phyloP scores from a whole-genome alignment of 2,329 filamentous ascomycete species.

The Exophiala sp. region DNA sequence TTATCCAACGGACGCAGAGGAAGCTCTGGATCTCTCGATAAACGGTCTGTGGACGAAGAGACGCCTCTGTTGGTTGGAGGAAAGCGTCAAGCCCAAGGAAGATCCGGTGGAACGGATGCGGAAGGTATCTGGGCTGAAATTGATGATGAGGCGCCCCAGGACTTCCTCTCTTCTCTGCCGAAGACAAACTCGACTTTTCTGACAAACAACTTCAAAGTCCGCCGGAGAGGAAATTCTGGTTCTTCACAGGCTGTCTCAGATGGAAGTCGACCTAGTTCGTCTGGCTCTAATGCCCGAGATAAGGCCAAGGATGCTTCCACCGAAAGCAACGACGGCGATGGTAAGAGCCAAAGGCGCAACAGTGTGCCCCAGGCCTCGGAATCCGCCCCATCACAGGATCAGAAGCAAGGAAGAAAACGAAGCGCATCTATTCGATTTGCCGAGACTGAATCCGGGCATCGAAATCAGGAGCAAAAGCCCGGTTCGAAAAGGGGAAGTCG shows the following conservation, averaged over 20 bases:
- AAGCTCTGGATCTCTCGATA: constrained; percentile 24
- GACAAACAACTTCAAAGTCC: constrained; percentile 11
- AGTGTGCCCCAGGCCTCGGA: constrained; percentile 8
- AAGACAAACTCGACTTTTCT: constrained; percentile 24
- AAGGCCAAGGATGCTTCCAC: neutral
- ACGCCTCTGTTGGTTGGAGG: constrained; percentile 28
- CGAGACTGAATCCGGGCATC: neutral
- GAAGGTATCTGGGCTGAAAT: constrained; percentile 85
- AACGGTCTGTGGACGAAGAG: constrained; percentile 31
- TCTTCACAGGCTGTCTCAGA: constrained; percentile 22
- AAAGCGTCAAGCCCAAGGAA: constrained; percentile 29
- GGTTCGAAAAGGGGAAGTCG: constrained; percentile 3
- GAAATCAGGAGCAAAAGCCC: neutral
- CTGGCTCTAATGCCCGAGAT: constrained; percentile 1
- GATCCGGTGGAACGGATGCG: constrained; percentile 45
- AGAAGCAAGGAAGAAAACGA: neutral
- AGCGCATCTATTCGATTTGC: constrained; percentile 21
- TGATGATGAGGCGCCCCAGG: constrained; percentile 62
- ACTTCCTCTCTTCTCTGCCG: constrained; percentile 37
- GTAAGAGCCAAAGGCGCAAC: constrained; percentile 5
- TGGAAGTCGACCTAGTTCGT: constrained; percentile 11
- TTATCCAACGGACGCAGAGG: constrained; percentile 31
- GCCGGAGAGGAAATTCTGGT: constrained; percentile 19
- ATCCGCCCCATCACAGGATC: neutral
- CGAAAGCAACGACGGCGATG: neutral